phyloP scores from a whole-genome alignment of 345 rosid species.

The Fremontodendron californicum region DNA sequence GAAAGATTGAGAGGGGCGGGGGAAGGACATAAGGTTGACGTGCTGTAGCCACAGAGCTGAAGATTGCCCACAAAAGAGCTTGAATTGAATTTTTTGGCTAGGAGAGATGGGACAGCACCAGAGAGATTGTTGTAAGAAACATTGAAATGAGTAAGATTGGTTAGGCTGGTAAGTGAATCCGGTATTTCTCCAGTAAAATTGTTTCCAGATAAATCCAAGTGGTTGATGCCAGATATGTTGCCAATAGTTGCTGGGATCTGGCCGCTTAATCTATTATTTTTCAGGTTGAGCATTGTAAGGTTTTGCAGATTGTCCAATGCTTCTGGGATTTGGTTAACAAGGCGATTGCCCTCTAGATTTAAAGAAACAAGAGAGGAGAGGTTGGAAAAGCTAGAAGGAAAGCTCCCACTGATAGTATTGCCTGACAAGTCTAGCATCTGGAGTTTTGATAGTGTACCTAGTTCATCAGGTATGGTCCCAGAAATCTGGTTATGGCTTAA shows the following conservation, averaged over 20 bases:
- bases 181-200: slow-evolving; percentile 73
- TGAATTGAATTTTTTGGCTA: slow-evolving; percentile 74
- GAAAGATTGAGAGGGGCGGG: slow-evolving; percentile 44
- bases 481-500: slow-evolving; percentile 61
- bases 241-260: slow-evolving; percentile 55
- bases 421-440: slow-evolving; percentile 63
- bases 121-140: slow-evolving; percentile 86
- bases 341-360: slow-evolving; percentile 52
- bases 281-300: background rate
- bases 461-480: slow-evolving; percentile 49
- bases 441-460: slow-evolving; percentile 45
- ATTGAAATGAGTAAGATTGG: slow-evolving; percentile 67
- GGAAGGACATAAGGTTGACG: slow-evolving; percentile 54
- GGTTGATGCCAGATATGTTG: slow-evolving; percentile 47
- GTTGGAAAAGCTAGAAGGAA: slow-evolving; percentile 55
- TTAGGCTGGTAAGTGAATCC: slow-evolving; percentile 42
- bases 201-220: slow-evolving; percentile 65
- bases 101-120: slow-evolving; percentile 65
- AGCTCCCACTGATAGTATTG: slow-evolving; percentile 67
- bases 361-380: slow-evolving; percentile 51
- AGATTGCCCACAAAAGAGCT: slow-evolving; percentile 77
- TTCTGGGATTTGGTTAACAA: slow-evolving; percentile 19
- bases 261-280: slow-evolving; percentile 33
- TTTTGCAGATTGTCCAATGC: background rate
- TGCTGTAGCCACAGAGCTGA: slow-evolving; percentile 91